Base-by-base conservation (phyloP, 1,139 yeast genomes). In the Candida frijolesensis region DNA sequence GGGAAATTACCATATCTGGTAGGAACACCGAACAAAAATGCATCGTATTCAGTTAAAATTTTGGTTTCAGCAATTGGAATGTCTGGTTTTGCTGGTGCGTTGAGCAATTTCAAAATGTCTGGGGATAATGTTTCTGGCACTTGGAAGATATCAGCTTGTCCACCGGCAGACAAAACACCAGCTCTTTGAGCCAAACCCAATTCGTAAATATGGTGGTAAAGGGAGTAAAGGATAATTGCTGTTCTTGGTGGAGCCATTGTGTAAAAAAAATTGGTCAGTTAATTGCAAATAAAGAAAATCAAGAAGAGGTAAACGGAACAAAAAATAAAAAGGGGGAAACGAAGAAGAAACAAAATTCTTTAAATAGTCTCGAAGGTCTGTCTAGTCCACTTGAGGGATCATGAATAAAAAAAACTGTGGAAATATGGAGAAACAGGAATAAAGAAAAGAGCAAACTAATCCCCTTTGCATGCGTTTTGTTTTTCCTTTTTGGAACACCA, bases 1-100 rank as follows among this genome's bases (percentile, higher is more conserved):
- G 76, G 76, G 62, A 60, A 62, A 57, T 62, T 68, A 56, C 75
- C 74, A 57, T 56, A 71, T 59, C 76, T 63, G 56, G 76, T 70
- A 39, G 76, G 75, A 45, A 70, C 58, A 50, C 76, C 76, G 51
- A 71, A 68, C 54, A 71, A 55, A 58, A 70, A 71, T 16, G 72
- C 74, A 57, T 71, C 74, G 60, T 68, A 70, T 45, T 60, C 56
- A 25, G 58, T 60, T 57, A 71, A 67, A 35, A 71, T 67, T 32
- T 68, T 70, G 44, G 59, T 50, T 39, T 67, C 60, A 41, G 71
- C 74, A 56, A 66, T 61, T 51, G 74, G 74, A 61, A 62, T 64
- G 54, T 63, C 63, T 42, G 69, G 66, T 61, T 62, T 69, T 25
- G 66, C 55, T 22, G 76, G 72, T 35, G 76, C 76, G 50, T 66